Conservation (phyloP, 208 protist genomes). For the Phytomonas sp. region DNA sequence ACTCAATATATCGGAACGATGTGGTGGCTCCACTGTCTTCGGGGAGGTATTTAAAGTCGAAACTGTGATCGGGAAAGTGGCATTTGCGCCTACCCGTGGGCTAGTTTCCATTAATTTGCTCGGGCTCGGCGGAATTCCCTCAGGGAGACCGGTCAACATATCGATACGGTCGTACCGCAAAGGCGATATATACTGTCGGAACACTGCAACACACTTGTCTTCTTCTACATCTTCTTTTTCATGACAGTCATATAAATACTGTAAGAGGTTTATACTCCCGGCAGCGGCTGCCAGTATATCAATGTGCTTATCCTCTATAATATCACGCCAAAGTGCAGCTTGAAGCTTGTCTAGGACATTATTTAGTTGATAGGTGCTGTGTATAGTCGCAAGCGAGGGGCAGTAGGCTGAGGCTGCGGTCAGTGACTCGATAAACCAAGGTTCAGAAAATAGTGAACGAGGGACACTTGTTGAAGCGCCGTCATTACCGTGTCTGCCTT, state of each 20-base stretch:
- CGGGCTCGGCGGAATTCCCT: conserved; percentile 19
- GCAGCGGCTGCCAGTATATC: conserved; percentile 65
- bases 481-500: neutral
- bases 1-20: neutral
- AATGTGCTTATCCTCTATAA: conserved; percentile 43
- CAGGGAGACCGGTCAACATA: conserved; percentile 46
- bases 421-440: neutral
- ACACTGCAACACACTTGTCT: neutral
- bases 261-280: conserved; percentile 37
- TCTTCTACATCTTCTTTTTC: conserved; percentile 4
- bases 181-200: conserved; percentile 20
- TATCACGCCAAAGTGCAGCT: conserved; percentile 31
- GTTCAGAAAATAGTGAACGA: neutral
- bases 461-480: neutral
- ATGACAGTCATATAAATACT: conserved; percentile 19
- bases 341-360: conserved; percentile 28
- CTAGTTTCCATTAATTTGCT: neutral
- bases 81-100: neutral
- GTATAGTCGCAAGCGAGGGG: conserved; percentile 25
- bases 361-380: conserved; percentile 18
- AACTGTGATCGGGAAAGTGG: neutral
- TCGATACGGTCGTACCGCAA: conserved; percentile 76
- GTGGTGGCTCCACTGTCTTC: neutral
- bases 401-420: conserved; percentile 19
- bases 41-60: neutral